These are phyloP conservation scores for Haplographium delicatum DNA, from an alignment of 495 filamentous ascomycete species.

Conservation along the genomic window DNA sequence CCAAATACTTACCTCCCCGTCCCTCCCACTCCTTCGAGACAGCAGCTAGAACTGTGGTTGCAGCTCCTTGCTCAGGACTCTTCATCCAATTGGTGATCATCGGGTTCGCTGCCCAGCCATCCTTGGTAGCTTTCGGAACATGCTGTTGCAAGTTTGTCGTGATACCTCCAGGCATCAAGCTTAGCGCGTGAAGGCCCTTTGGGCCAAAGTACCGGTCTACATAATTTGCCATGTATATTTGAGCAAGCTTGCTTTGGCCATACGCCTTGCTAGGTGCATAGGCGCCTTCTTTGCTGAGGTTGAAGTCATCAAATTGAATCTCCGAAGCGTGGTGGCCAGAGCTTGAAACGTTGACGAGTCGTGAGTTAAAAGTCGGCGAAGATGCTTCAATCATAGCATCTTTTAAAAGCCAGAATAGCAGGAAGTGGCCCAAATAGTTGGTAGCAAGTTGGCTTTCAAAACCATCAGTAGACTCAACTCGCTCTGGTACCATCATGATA, in stretches of 20 bases:
- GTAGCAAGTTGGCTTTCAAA: slow-evolving; percentile 65
- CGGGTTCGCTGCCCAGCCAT: slow-evolving; percentile 7
- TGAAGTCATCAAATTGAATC: slow-evolving; percentile 37
- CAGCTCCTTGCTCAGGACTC: slow-evolving; percentile 31
- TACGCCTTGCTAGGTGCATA: slow-evolving; percentile 36
- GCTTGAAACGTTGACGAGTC: slow-evolving; percentile 34
- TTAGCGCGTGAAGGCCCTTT: slow-evolving; percentile 33
- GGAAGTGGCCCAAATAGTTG: slow-evolving; percentile 65
- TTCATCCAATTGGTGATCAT: slow-evolving; percentile 28
- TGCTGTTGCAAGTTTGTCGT: slow-evolving; percentile 25
- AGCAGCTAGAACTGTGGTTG: slow-evolving; percentile 43
- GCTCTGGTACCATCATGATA: slow-evolving; percentile 43
- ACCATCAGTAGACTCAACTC: slow-evolving; percentile 48
- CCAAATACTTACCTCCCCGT: slow-evolving; percentile 42
- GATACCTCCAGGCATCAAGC: slow-evolving; percentile 39
- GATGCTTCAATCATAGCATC: slow-evolving; percentile 51
- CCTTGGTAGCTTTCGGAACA: no score
- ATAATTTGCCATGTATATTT: slow-evolving; percentile 42
- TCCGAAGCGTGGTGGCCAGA: slow-evolving; percentile 35
- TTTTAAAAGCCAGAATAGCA: slow-evolving; percentile 59
- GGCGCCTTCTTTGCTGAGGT: slow-evolving; percentile 34
- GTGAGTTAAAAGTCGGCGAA: slow-evolving; percentile 26
- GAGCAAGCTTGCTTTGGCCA: slow-evolving; percentile 46
- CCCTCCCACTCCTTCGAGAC: slow-evolving; percentile 31
- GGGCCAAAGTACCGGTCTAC: slow-evolving; percentile 36